A percentile compares a stretch with the other conserved stretches of the same genome.
Evolutionary conservation across 1,284 basidiomycete species (phyloP).

Genomic region (Pulveroboletus sp.): DNA sequence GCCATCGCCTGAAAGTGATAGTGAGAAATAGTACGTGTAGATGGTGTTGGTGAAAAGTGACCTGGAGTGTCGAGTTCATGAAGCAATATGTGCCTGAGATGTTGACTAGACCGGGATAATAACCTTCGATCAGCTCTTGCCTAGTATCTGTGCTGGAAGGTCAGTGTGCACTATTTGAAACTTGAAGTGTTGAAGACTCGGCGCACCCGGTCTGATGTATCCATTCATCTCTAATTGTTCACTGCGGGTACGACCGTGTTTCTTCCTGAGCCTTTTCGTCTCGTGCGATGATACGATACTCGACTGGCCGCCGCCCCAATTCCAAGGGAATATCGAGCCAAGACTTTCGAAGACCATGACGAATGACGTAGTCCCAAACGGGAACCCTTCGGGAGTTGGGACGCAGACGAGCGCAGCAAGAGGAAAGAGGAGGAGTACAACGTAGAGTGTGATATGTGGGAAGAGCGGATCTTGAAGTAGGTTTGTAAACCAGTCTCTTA

Average conservation of each 20-base stretch:
- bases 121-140: conserved; percentile 37
- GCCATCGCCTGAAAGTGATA: conserved; percentile 63
- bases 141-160: conserved; percentile 17
- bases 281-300: conserved; percentile 32
- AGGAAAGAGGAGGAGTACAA: conserved; percentile 53
- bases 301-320: conserved; percentile 42
- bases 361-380: conserved; percentile 28
- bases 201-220: conserved; percentile 28
- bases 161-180: neutral
- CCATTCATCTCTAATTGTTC: conserved; percentile 50
- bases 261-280: conserved; percentile 46
- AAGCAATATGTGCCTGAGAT: conserved; percentile 94
- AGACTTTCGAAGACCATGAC: conserved; percentile 57
- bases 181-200: neutral
- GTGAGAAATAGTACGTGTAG: conserved; percentile 10
- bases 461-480: conserved; percentile 29
- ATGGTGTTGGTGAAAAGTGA: conserved; percentile 27
- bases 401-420: conserved; percentile 42
- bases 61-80: conserved; percentile 92
- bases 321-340: conserved; percentile 53
- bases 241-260: conserved; percentile 46
- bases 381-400: conserved; percentile 30
- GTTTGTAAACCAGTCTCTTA: conserved; percentile 25
- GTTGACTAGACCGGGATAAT: conserved; percentile 87
- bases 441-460: conserved; percentile 53